These are phyloP conservation scores for Quercus glauca DNA, from an alignment of 306 rosid genomes.

Conservation along the genomic window DNA sequence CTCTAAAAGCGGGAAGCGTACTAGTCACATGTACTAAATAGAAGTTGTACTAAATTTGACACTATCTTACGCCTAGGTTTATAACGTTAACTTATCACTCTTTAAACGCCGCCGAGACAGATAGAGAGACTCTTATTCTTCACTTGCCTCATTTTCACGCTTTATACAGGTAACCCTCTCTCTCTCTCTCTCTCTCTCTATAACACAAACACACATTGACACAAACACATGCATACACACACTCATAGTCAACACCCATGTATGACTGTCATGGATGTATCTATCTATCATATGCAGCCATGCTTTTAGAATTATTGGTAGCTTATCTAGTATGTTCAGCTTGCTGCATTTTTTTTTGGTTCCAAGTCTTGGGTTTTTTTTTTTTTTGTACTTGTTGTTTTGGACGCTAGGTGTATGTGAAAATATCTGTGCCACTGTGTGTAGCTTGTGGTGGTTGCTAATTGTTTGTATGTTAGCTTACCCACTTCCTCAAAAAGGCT, in stretches of 20 bases:
- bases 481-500: not conserved
- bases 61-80: conserved; percentile 16
- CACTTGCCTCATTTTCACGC: not conserved
- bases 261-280: not conserved
- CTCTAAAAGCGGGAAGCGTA: conserved; percentile 28
- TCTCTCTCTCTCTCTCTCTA: not conserved
- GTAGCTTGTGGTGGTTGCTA: not conserved
- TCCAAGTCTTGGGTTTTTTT: not conserved
- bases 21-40: no score
- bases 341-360: not conserved
- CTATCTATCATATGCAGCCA: not conserved
- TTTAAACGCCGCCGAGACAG: conserved; percentile 39
- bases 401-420: no score
- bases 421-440: no score
- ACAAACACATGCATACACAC: not conserved
- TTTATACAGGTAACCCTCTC: conserved; percentile 14
- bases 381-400: not conserved
- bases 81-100: conserved; percentile 35
- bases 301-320: not conserved
- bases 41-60: not conserved
- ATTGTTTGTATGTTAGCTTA: not conserved
- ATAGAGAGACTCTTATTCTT: not conserved
- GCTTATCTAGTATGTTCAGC: not conserved
- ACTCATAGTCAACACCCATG: not conserved
- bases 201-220: not conserved